A percentile compares a stretch with the other conserved stretches of the same genome.
phyloP scores from a whole-genome alignment of 1,284 basidiomycete genomes.

The Moniliella sp. region DNA sequence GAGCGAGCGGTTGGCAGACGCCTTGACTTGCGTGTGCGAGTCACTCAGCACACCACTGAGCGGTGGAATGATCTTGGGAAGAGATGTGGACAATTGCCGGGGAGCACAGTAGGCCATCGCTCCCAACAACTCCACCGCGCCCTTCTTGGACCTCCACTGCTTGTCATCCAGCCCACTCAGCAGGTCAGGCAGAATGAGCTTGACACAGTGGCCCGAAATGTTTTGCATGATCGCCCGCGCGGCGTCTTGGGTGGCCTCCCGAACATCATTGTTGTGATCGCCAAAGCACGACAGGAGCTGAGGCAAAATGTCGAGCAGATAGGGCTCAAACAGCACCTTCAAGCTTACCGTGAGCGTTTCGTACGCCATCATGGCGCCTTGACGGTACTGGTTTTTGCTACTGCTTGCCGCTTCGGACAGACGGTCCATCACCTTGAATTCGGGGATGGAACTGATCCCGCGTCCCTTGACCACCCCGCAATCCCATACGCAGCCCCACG shows the following conservation, averaged over 20 bases:
- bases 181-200: slow-evolving; percentile 73
- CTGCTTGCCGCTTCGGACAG: slow-evolving; percentile 52
- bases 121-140: slow-evolving; percentile 90
- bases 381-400: slow-evolving; percentile 70
- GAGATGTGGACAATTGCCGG: slow-evolving; percentile 72
- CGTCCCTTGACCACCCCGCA: slow-evolving; percentile 76
- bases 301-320: slow-evolving; percentile 63
- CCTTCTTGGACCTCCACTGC: slow-evolving; percentile 93
- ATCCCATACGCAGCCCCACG: slow-evolving; percentile 89
- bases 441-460: slow-evolving; percentile 64
- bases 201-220: slow-evolving; percentile 46
- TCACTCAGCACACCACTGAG: slow-evolving; percentile 86
- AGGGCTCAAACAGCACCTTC: slow-evolving; percentile 78
- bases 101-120: slow-evolving; percentile 98
- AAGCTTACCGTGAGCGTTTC: slow-evolving; percentile 63
- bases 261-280: slow-evolving; percentile 68
- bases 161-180: slow-evolving; percentile 85
- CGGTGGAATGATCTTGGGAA: slow-evolving; percentile 87
- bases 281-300: slow-evolving; percentile 71
- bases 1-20: slow-evolving; percentile 77
- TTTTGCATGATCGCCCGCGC: slow-evolving; percentile 84
- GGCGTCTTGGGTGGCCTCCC: slow-evolving; percentile 82
- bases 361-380: slow-evolving; percentile 84
- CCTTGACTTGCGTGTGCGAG: slow-evolving; percentile 83
- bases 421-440: slow-evolving; percentile 55